Percentiles rank a stretch among this genome's conserved stretches.
Conservation (phyloP, 2,329 filamentous ascomycete genomes). For the Fonsecaea monophora region DNA sequence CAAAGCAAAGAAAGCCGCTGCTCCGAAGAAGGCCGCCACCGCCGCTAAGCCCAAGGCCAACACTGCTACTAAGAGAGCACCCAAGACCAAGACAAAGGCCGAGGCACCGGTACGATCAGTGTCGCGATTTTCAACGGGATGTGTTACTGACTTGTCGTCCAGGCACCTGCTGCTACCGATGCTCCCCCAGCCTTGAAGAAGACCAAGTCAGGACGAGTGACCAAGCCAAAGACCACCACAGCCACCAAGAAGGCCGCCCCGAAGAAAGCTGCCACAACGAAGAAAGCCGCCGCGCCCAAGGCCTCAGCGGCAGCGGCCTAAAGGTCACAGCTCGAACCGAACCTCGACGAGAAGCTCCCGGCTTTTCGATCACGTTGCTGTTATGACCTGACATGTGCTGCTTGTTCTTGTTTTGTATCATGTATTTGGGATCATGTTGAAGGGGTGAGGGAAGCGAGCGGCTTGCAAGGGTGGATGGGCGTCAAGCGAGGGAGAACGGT, state of each 20-base stretch:
- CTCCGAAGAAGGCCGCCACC: constrained; percentile 62
- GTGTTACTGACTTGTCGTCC: constrained; percentile 38
- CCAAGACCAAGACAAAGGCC: constrained; percentile 42
- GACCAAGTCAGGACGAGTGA: constrained; percentile 86
- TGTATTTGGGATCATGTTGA: constrained; percentile 32
- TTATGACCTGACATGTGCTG: constrained; percentile 39
- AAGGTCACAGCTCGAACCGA: constrained; percentile 1
- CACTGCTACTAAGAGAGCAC: constrained; percentile 54
- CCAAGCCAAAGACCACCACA: constrained; percentile 66
- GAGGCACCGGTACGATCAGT: constrained; percentile 40
- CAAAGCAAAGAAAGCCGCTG: constrained; percentile 57
- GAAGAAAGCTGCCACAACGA: constrained; percentile 54
- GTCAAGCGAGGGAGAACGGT: background rate
- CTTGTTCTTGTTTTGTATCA: constrained; percentile 27
- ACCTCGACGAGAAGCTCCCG: constrained; percentile 31
- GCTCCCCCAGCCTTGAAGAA: constrained; percentile 74
- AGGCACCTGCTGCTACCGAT: constrained; percentile 72
- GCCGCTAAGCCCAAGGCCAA: constrained; percentile 60
- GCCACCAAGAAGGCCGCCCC: constrained; percentile 56
- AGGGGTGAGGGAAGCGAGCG: constrained; percentile 13
- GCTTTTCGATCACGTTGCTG: constrained; percentile 23
- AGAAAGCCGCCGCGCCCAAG: constrained; percentile 53
- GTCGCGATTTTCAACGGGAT: background rate
- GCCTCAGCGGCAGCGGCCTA: constrained; percentile 44
- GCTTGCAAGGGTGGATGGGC: constrained; percentile 1